Evolutionary conservation across 176 grass and related monocot species (phyloP).

Genomic region (Oryza australiensis): DNA sequence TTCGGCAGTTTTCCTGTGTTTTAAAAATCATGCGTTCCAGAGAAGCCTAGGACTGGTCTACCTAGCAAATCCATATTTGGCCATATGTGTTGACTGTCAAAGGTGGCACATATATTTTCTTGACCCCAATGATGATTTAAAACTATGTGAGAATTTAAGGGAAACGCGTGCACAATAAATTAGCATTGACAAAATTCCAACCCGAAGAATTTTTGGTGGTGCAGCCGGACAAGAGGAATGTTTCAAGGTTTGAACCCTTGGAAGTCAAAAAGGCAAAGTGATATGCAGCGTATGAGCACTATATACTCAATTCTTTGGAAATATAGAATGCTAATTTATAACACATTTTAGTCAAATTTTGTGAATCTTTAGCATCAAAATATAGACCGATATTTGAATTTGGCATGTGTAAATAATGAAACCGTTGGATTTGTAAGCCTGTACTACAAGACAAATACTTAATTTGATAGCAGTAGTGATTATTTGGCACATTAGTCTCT

Average conservation of each 20-base stretch:
- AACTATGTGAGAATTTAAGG: not conserved
- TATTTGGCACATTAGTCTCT: not conserved
- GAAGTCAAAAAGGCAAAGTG: too few relatives aligned
- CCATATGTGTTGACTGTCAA: not conserved
- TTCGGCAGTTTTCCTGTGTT: too few relatives aligned
- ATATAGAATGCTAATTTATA: too few relatives aligned
- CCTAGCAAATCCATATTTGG: not conserved
- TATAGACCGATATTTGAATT: too few relatives aligned
- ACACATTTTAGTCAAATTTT: too few relatives aligned
- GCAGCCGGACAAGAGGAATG: not conserved
- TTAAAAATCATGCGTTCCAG: too few relatives aligned
- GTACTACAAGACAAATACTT: not conserved
- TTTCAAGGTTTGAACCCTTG: not conserved
- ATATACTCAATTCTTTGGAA: too few relatives aligned
- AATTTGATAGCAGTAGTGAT: not conserved
- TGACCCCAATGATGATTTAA: not conserved
- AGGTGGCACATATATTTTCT: not conserved
- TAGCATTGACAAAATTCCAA: constrained; percentile 8
- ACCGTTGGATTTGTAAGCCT: too few relatives aligned
- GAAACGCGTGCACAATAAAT: not conserved
- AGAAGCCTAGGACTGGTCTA: not conserved
- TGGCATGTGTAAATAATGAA: too few relatives aligned
- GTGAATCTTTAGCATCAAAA: too few relatives aligned
- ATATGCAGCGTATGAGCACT: too few relatives aligned
- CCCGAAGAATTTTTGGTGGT: not conserved